These are phyloP conservation scores for Amesomyces nigricolor DNA, from an alignment of 2,329 filamentous ascomycete genomes.

Conservation along the genomic window DNA sequence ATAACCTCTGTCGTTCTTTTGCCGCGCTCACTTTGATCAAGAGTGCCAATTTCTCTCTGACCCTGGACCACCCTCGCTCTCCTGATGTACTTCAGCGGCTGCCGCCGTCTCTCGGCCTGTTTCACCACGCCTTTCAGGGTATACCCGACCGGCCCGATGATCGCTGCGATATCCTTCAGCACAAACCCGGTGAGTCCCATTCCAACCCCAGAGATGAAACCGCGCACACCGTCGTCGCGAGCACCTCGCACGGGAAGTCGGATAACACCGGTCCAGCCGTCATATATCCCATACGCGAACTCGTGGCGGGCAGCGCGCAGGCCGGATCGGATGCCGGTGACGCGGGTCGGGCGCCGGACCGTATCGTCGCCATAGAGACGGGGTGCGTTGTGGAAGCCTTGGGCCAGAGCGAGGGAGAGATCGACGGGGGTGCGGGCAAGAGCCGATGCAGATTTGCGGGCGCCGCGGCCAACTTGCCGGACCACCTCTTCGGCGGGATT, in stretches of 20 bases:
- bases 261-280: conserved; percentile 59
- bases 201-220: conserved; percentile 50
- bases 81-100: conserved; percentile 49
- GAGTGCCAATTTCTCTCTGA: conserved; percentile 38
- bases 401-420: conserved; percentile 55
- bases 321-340: conserved; percentile 61
- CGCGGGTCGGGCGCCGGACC: conserved; percentile 56
- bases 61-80: conserved; percentile 56
- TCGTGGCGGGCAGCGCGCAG: conserved; percentile 56
- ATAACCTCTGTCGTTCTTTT: conserved; percentile 31
- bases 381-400: conserved; percentile 67
- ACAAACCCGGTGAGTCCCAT: conserved; percentile 60
- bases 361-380: conserved; percentile 65
- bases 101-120: conserved; percentile 48
- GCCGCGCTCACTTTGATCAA: conserved; percentile 32
- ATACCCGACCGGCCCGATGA: conserved; percentile 57
- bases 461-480: conserved; percentile 46
- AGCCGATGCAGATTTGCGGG: conserved; percentile 46
- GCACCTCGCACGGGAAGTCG: conserved; percentile 54
- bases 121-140: conserved; percentile 59
- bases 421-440: conserved; percentile 55
- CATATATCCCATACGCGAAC: conserved; percentile 58
- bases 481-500: conserved; percentile 39
- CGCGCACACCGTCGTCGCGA: conserved; percentile 38
- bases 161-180: conserved; percentile 58